Base-by-base conservation (phyloP, 805 yeast genomes). In the Schwanniomyces polymorphus region DNA sequence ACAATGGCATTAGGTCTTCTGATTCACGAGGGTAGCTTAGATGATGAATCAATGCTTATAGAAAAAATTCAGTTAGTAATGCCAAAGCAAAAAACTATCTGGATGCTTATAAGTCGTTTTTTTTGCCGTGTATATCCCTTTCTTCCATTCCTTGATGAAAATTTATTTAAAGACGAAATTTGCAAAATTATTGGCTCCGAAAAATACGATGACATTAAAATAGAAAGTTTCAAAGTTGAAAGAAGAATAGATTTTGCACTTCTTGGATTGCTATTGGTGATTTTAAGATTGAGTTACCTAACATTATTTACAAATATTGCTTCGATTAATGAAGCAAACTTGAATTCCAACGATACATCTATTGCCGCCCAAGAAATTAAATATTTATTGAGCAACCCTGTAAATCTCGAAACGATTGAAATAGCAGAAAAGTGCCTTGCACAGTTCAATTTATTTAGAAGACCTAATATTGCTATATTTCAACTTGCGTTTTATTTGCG, bases 401-500 rank as follows among this genome's bases (percentile, higher is more conserved):
- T 69, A 23, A 56, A 56, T 44, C 54, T 67, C 28, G 72, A 67
- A 40, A 61, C 56, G 16, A 56, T 65, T 10, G 49, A 54, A 41
- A 48, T 68, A 16, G 72, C 75, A 1, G 65, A 66, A 42, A 50
- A 52, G 7, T 72, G 77, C 44, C 56, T 72, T 21, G 64, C 64
- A 45, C 72, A 63, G 49, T 70, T 72, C 44, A 64, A 68, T 41
- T 52, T 65, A 18, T 54, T 62, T 26, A 59, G 55, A 28, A 64
- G 75, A 47, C 72, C 79, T 31, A 76, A 81, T 16, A 53, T 84
- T 26, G 70, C 77, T 0, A 70, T 82, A 16, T 64, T 83, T 47
- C 86, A 82, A 57, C 78, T 82, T 49, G 76, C 82, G 7, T 47
- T 81, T 43, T 65, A 76, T 49, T 70, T 79, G 65, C 71, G 80